Percentiles rank a stretch among this genome's conserved stretches.
Evolutionary conservation across 306 rosid genomes (phyloP).

Genomic region (Arachis hypogaea): DNA sequence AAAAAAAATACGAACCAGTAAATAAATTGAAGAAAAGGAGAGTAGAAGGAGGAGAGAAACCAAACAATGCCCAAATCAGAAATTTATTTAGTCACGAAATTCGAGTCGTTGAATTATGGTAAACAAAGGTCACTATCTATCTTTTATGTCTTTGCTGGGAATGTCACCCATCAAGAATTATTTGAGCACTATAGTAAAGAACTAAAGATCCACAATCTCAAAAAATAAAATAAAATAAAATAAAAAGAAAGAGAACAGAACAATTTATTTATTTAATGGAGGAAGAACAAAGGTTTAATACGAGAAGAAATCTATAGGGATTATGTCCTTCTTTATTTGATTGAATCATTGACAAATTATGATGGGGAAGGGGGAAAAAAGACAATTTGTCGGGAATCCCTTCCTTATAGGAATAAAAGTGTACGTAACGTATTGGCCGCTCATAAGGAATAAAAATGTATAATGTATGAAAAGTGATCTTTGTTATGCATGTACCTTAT

Average conservation of each 20-base stretch:
- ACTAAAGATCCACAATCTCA: constrained; percentile 41
- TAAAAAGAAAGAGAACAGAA: no score
- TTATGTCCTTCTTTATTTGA: constrained; percentile 32
- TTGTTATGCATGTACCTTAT: constrained; percentile 46
- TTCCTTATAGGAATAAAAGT: constrained; percentile 40
- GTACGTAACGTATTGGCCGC: constrained; percentile 32
- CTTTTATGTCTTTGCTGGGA: constrained; percentile 22
- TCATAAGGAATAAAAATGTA: constrained; percentile 35
- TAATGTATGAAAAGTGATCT: constrained; percentile 43
- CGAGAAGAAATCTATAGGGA: constrained; percentile 38
- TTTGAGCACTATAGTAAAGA: constrained; percentile 39
- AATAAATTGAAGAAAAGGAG: not conserved
- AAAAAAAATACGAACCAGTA: no score
- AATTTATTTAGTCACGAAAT: constrained; percentile 25
- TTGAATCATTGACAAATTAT: constrained; percentile 52
- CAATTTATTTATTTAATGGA: no score
- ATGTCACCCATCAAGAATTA: constrained; percentile 46
- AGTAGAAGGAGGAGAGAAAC: constrained; percentile 25
- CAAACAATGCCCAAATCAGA: constrained; percentile 57
- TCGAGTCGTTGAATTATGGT: constrained; percentile 29
- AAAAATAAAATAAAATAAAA: not conserved
- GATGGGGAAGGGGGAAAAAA: constrained; percentile 39
- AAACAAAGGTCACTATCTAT: constrained; percentile 40
- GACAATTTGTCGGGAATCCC: constrained; percentile 45
- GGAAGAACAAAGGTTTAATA: constrained; percentile 30